These are phyloP conservation scores for Hericium alpestre DNA, from an alignment of 768 basidiomycete species.

Conservation along the genomic window DNA sequence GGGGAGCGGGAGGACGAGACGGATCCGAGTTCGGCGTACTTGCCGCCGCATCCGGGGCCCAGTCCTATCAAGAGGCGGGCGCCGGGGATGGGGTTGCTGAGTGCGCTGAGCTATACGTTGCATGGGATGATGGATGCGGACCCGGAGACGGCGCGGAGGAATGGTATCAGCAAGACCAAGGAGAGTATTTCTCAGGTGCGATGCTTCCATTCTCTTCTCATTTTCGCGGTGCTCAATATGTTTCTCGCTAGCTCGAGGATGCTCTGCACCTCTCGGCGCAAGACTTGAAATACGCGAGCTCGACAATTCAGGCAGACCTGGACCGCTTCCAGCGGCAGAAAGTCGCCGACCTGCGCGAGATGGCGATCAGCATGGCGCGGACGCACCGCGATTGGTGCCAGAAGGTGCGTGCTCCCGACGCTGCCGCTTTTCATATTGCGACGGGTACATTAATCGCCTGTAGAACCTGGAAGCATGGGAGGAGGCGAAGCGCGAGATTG, in stretches of 20 bases:
- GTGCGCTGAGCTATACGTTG: constrained; percentile 86
- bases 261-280: constrained; percentile 86
- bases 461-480: constrained; percentile 98
- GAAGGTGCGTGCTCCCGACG: constrained; percentile 44
- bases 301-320: constrained; percentile 93
- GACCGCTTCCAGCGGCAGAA: constrained; percentile 99
- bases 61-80: constrained; percentile 52
- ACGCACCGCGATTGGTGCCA: constrained; percentile 95
- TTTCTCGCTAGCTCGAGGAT: constrained; percentile 68
- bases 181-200: constrained; percentile 90
- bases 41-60: constrained; percentile 75
- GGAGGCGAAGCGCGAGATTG: constrained; percentile 86
- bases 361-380: constrained; percentile 83
- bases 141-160: constrained; percentile 90
- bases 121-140: constrained; percentile 99
- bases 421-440: neutral
- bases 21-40: constrained; percentile 32
- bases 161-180: constrained; percentile 86
- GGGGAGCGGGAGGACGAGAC: constrained; percentile 26
- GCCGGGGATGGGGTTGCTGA: constrained; percentile 79
- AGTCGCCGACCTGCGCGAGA: constrained; percentile 89
- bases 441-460: neutral
- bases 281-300: constrained; percentile 92
- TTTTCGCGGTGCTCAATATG: neutral
- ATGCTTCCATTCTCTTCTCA: neutral